Evolutionary conservation across 352 stramenopile species (phyloP).

Genomic region (Blastocystis sp.): DNA sequence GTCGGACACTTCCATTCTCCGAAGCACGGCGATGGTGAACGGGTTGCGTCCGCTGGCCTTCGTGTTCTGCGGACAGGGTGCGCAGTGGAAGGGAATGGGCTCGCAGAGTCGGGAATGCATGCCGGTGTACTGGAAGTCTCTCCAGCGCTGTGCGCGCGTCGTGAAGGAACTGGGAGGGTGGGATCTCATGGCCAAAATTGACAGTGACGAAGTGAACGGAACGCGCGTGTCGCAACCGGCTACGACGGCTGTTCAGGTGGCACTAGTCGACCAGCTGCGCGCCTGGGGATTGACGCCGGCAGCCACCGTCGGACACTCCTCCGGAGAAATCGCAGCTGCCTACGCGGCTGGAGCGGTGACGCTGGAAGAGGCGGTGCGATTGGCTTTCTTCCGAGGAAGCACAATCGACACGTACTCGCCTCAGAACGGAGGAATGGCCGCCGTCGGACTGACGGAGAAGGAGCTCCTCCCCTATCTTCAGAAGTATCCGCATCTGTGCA

Average conservation of each 20-base stretch:
- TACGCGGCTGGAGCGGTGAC: conserved; percentile 51
- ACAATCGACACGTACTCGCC: conserved; percentile 12
- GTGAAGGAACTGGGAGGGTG: conserved; percentile 28
- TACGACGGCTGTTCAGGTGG: conserved; percentile 56
- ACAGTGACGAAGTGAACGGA: conserved; percentile 12
- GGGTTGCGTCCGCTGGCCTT: background rate
- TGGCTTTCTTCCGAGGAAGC: conserved; percentile 53
- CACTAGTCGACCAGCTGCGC: conserved; percentile 39
- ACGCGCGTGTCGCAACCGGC: conserved; percentile 50
- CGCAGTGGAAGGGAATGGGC: conserved; percentile 50
- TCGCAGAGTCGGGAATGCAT: background rate
- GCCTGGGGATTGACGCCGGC: conserved; percentile 10
- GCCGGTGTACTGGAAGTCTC: background rate
- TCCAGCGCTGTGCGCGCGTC: background rate
- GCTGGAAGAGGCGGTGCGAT: conserved; percentile 56
- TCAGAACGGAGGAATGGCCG: conserved; percentile 39
- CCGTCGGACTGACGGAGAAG: conserved; percentile 27
- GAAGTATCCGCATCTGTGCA: conserved; percentile 32
- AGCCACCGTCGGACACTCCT: conserved; percentile 39
- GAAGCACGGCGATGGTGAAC: background rate
- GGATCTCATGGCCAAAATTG: conserved; percentile 24
- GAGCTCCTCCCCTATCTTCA: background rate
- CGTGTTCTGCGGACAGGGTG: conserved; percentile 53
- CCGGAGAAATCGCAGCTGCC: conserved; percentile 51
- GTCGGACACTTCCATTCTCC: background rate